Evolutionary conservation across 1,284 basidiomycete species (phyloP).

Genomic region (Paramarasmius palmivorus): DNA sequence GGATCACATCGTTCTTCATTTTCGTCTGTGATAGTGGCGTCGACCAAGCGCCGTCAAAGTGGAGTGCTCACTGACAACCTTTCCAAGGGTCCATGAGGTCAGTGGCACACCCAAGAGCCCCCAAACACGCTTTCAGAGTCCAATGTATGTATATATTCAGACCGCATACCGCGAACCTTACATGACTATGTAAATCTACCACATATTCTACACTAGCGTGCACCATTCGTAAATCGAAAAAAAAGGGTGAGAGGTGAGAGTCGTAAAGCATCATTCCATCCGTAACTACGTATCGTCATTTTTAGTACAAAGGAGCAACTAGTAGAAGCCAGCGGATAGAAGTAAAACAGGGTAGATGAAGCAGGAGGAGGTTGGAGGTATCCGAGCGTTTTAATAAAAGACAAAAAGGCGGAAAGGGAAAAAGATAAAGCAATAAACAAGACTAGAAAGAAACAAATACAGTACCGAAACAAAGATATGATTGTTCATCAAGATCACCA

Average conservation of each 20-base stretch:
- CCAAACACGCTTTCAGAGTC: not conserved
- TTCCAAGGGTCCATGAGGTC: no score
- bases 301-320: conserved; percentile 5
- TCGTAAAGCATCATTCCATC: conserved; percentile 25
- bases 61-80: no score
- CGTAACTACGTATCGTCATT: conserved; percentile 20
- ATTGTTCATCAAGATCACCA: conserved; percentile 26
- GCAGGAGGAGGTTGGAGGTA: conserved; percentile 9
- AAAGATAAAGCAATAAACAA: conserved; percentile 20
- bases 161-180: conserved; percentile 7
- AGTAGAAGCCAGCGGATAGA: conserved; percentile 9
- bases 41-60: no score
- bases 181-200: conserved; percentile 14
- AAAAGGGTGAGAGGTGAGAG: conserved; percentile 17
- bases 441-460: conserved; percentile 16
- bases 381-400: conserved; percentile 6
- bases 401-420: conserved; percentile 18
- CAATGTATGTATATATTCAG: conserved; percentile 4
- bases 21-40: no score
- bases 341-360: conserved; percentile 7
- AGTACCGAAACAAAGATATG: conserved; percentile 20
- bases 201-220: conserved; percentile 19
- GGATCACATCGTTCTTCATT: no score
- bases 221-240: conserved; percentile 16
- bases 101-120: no score